Conservation (phyloP, 192 early-diverging fungal species). For the Diversispora epigaea region DNA sequence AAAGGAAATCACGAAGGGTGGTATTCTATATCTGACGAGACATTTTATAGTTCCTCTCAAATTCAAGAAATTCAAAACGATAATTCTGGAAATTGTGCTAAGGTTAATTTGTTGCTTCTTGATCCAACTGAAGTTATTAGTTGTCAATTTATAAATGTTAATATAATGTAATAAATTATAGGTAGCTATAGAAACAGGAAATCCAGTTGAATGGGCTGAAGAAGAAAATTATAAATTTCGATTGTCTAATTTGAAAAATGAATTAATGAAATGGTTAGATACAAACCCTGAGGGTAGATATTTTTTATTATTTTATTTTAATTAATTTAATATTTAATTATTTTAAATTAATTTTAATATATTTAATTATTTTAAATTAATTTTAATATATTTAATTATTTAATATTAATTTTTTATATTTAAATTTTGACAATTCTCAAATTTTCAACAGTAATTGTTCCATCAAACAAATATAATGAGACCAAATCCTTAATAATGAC, state of each 20-base stretch:
- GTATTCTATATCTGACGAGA: constrained; percentile 96
- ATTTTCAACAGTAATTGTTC: constrained; percentile 57
- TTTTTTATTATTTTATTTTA: not conserved
- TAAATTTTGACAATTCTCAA: not conserved
- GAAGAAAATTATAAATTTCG: constrained; percentile 96
- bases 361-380: not conserved
- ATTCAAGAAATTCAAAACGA: constrained; percentile 62
- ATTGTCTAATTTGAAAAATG: constrained; percentile 61
- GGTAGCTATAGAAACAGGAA: constrained; percentile 79
- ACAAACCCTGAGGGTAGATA: constrained; percentile 61
- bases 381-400: not conserved
- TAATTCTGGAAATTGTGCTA: constrained; percentile 50
- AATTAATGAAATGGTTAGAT: constrained; percentile 70
- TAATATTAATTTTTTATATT: not conserved
- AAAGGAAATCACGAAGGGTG: constrained; percentile 90
- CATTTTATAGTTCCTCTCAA: constrained; percentile 76
- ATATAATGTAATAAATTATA: constrained; percentile 24
- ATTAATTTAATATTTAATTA: too few relatives aligned
- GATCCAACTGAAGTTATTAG: not conserved
- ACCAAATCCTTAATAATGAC: constrained; percentile 59
- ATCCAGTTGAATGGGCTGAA: constrained; percentile 81
- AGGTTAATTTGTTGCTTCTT: constrained; percentile 36
- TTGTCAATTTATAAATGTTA: not conserved
- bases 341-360: not conserved
- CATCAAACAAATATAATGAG: constrained; percentile 63